A percentile compares a stretch with the other conserved stretches of the same genome.
Evolutionary conservation across 176 grass and related monocot genomes (phyloP).

Genomic region (Melocanna baccifera): DNA sequence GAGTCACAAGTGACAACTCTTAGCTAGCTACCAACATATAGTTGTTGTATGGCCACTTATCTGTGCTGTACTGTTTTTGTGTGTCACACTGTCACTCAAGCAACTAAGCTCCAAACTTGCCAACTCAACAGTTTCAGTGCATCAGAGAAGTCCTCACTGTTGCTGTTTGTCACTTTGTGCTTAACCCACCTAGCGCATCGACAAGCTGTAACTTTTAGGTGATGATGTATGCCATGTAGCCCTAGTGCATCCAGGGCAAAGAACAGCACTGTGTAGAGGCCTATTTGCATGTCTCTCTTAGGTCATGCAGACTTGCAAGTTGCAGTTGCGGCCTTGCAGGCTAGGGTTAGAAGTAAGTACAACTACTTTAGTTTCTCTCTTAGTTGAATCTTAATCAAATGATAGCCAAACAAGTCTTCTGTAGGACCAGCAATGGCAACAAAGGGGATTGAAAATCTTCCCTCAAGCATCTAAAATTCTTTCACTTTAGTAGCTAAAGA

Average conservation of each 20-base stretch:
- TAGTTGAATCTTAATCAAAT: too few species aligned
- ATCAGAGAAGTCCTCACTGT: neutral
- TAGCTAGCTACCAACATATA: neutral
- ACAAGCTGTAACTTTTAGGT: conserved; percentile 17
- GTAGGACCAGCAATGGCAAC: too few species aligned
- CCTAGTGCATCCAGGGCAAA: neutral
- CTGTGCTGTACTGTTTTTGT: neutral
- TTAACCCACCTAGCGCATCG: neutral
- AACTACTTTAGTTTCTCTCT: too few species aligned
- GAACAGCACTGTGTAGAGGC: neutral
- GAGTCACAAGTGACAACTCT: conserved; percentile 5
- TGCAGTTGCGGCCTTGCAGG: too few species aligned
- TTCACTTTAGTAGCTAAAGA: too few species aligned
- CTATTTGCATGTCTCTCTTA: neutral
- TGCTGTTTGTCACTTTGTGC: conserved; percentile 17
- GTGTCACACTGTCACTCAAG: neutral
- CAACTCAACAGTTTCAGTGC: neutral
- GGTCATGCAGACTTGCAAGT: neutral
- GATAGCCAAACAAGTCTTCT: too few species aligned
- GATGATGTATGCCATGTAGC: neutral
- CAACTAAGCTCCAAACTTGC: neutral
- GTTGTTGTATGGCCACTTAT: neutral
- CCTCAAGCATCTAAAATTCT: too few species aligned
- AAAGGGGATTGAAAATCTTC: too few species aligned
- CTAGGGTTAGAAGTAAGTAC: too few species aligned